Evolutionary conservation across 371 early-diverging fungal genomes (phyloP), one percentile per base, ranked within the genome.

Genomic region (Apophysomyces sp.): DNA sequence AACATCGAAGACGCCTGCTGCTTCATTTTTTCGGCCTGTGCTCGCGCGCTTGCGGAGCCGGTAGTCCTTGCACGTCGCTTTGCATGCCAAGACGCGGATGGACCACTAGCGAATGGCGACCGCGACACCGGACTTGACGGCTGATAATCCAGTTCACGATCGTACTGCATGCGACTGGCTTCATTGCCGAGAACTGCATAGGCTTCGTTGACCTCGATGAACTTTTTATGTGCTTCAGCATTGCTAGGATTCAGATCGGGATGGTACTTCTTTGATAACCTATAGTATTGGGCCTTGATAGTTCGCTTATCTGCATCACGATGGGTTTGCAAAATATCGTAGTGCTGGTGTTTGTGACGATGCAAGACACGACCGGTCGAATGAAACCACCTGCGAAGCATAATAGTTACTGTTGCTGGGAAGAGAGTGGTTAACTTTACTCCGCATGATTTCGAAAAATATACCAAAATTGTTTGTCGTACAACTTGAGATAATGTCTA

Each of bases 131-230:
- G 41, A 6, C 18, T 75, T 66, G 72, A 91, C 89, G 71, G 89
- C 86, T 29, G 84, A 84, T 29, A 66, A 73, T 54, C 68, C 16
- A 54, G 44, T 2, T 74, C 73, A 21, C 77, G 72, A 72, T 97
- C 97, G 68, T 97, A 95, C 31, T 90, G 87, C n/a, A 77, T 74
- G 37, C 95, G 77, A 49, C 76, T 86, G 1, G 75, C 72, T 21
- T 89, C 94, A 69, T 92, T 84, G 31, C 88, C 82, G 13, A 97
- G 79, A 0, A 88, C 70, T 3, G 91, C 88, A 80, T 97, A 95
- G 0, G 97, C 95, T 68, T 95, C 93, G 65, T 84, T 92, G 57
- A 95, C 86, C 55, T 88, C 76, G 12, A 95, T 67, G 66, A 97
- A 97, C 58, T 75, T 73, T 6, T 71, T 52, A 60, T 90, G 88